Evolutionary conservation across 768 basidiomycete species (phyloP).

Genomic region (Boletus sensibilis): DNA sequence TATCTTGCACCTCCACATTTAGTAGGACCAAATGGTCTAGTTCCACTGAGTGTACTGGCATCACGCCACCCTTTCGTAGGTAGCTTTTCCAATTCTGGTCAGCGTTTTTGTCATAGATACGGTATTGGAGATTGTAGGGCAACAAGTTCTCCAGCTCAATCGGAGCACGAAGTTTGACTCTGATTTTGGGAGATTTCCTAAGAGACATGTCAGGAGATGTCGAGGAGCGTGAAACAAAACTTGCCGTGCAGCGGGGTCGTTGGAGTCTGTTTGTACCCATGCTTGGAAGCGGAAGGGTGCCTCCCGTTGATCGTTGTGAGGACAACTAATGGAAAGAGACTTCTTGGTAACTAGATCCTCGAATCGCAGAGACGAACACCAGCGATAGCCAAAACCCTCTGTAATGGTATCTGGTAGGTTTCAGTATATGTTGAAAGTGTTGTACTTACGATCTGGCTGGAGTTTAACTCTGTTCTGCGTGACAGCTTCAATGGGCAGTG

Average conservation of each 20-base stretch:
- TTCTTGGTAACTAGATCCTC: constrained; percentile 76
- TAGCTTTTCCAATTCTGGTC: constrained; percentile 95
- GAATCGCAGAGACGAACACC: constrained; percentile 86
- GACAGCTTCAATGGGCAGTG: constrained; percentile 88
- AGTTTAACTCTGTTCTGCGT: constrained; percentile 77
- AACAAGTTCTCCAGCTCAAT: constrained; percentile 94
- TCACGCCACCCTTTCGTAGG: constrained; percentile 87
- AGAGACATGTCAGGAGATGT: constrained; percentile 2
- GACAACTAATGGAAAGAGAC: constrained; percentile 79
- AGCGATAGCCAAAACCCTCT: constrained; percentile 97
- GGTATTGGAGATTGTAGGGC: constrained; percentile 91
- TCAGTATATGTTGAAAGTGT: not conserved
- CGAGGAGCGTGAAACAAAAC: constrained; percentile 17
- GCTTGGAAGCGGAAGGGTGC: constrained; percentile 94
- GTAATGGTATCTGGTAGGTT: constrained; percentile 1
- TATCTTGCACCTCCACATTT: constrained; percentile 89
- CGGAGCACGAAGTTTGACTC: constrained; percentile 85
- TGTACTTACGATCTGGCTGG: constrained; percentile 83
- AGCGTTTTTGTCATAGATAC: constrained; percentile 95
- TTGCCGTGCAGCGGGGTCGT: constrained; percentile 55
- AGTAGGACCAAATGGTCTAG: constrained; percentile 85
- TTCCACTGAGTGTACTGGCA: constrained; percentile 96
- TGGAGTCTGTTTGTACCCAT: constrained; percentile 75
- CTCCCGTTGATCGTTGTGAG: constrained; percentile 75
- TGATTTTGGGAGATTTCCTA: constrained; percentile 84